Evolutionary conservation across 169 alveolate genomes (phyloP).

Genomic region (Plasmodium gonderi): DNA sequence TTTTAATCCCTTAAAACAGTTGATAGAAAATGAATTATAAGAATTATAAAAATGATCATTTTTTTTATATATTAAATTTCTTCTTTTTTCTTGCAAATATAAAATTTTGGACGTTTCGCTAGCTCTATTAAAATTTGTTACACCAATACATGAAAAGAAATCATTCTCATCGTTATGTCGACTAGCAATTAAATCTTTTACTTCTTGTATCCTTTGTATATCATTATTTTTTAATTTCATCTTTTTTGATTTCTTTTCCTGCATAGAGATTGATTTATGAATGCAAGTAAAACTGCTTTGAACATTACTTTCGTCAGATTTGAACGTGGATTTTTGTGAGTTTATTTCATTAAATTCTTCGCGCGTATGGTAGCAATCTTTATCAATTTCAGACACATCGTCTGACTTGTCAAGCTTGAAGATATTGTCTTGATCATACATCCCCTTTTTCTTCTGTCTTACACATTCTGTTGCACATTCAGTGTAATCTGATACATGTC

Average conservation of each 20-base stretch:
- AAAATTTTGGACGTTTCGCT: slow-evolving; percentile 17
- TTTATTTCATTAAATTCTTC: not conserved
- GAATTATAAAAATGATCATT: not conserved
- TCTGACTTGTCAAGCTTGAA: not conserved
- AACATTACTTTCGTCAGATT: not conserved
- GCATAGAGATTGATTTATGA: not conserved
- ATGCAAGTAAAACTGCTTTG: no score
- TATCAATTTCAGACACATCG: not conserved
- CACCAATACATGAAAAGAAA: slow-evolving; percentile 45
- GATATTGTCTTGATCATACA: not conserved
- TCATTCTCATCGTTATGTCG: slow-evolving; percentile 35
- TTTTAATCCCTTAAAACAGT: slow-evolving; percentile 47
- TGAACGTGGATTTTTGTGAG: slow-evolving; percentile 1
- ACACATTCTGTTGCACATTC: no score
- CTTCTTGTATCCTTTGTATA: not conserved
- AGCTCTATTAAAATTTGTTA: slow-evolving; percentile 36
- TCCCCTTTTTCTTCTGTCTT: no score
- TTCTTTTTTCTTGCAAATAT: slow-evolving; percentile 34
- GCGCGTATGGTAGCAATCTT: not conserved
- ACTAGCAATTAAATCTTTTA: slow-evolving; percentile 15
- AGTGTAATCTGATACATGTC: no score
- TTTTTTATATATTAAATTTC: slow-evolving; percentile 48
- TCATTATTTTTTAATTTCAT: not conserved
- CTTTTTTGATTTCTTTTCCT: not conserved
- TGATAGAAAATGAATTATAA: slow-evolving; percentile 16